Base-by-base conservation (phyloP, 2,329 filamentous ascomycete genomes). In the Pseudocercospora fijiensis region DNA sequence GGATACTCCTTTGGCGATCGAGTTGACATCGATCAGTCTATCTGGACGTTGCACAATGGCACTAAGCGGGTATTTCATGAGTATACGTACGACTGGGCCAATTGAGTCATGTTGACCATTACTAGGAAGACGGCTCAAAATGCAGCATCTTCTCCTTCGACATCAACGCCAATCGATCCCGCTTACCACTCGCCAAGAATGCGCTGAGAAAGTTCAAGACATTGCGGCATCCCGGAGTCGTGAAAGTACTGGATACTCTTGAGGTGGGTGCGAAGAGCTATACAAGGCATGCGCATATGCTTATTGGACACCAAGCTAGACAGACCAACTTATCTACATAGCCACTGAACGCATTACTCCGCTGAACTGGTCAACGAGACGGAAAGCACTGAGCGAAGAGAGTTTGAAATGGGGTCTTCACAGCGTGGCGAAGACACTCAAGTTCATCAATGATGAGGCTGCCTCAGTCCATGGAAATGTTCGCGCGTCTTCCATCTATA, bases 111-210 rank as follows among this genome's bases (percentile, higher is more conserved):
- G 61, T 64, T 71, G 65, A 72, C 45, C 4, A 7, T 16, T 26
- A 20, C 5, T 71, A 97, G 92, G 93, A 98, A 80, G 94, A 98
- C 76, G 88, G 91, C 33, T 96, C 92, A 3, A 88, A 91, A 72
- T 99, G 95, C 80, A 97, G 92, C 80, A 93, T 99, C 70, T 96
- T 99, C 80, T 91, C 92, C 70, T 99, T 99, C 82, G 94, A 99
- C 76, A 85, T 96, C 61, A 84, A 85, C 64, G 83, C 90, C 63
- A 94, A 96, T 77, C 91, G 88, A 76, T 88, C 90, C 49, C 88
- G 89, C 61, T 80, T 97, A 22, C 90, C 93, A 45, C 85, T 99
- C 59, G 95, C 95, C 59, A 92, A 89, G 78, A 99, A 99, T 81
- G 92, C 94, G 51, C 84, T 97, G 69, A 92, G 94, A 76, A 99